These are phyloP conservation scores for Fusarium hostae DNA, from an alignment of 2,329 filamentous ascomycete species.

Conservation along the genomic window DNA sequence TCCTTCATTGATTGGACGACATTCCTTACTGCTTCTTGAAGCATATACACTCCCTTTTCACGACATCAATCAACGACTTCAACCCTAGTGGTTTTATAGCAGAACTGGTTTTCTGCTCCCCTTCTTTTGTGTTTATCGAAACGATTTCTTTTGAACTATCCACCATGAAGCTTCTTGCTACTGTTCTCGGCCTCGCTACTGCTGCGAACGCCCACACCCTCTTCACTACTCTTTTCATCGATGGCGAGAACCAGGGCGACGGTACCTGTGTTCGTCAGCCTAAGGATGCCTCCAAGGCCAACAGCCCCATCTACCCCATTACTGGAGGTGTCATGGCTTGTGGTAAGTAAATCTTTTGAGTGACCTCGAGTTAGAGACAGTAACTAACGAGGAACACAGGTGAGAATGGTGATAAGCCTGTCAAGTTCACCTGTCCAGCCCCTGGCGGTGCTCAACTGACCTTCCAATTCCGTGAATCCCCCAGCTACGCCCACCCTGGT, in stretches of 20 bases:
- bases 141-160: constrained; percentile 37
- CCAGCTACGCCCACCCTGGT: constrained; percentile 64
- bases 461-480: constrained; percentile 73
- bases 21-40: constrained; percentile 31
- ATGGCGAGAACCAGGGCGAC: constrained; percentile 73
- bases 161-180: constrained; percentile 53
- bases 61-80: constrained; percentile 13
- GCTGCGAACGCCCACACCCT: constrained; percentile 66
- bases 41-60: constrained; percentile 23
- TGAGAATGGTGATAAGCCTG: constrained; percentile 56
- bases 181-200: constrained; percentile 51
- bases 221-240: constrained; percentile 72
- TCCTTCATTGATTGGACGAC: constrained; percentile 35
- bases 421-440: constrained; percentile 61
- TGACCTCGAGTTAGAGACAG: neutral
- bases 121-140: neutral
- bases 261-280: constrained; percentile 78
- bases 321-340: constrained; percentile 74
- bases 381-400: constrained; percentile 48
- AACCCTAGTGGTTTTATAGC: constrained; percentile 35
- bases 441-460: constrained; percentile 66
- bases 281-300: constrained; percentile 61
- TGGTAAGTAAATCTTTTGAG: constrained; percentile 59
- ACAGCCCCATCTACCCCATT: constrained; percentile 67
- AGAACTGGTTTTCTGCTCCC: constrained; percentile 43